phyloP scores from a whole-genome alignment of 1,139 yeast species.

The Kodamaea derodonti region DNA sequence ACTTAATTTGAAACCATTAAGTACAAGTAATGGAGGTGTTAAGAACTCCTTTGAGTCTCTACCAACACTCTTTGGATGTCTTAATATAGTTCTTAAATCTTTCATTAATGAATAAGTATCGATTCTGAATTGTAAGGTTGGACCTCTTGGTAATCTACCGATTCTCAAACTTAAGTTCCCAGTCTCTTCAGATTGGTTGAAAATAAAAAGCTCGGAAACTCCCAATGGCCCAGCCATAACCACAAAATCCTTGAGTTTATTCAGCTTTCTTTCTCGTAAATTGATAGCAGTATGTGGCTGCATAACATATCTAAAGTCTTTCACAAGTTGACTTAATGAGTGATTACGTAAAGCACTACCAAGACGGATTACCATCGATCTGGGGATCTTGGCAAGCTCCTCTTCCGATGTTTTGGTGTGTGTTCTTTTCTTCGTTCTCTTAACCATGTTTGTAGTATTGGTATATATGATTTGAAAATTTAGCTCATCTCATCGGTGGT shows the following conservation, averaged over 20 bases:
- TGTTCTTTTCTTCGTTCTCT: constrained; percentile 71
- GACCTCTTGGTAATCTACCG: constrained; percentile 91
- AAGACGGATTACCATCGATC: constrained; percentile 88
- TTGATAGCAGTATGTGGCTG: constrained; percentile 95
- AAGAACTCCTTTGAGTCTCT: constrained; percentile 60
- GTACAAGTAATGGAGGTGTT: constrained; percentile 84
- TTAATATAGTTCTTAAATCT: constrained; percentile 70
- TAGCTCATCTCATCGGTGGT: constrained; percentile 1
- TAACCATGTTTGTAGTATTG: constrained; percentile 28
- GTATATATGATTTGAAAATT: constrained; percentile 1
- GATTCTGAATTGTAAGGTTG: constrained; percentile 81
- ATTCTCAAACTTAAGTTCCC: constrained; percentile 83
- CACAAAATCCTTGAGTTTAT: constrained; percentile 82
- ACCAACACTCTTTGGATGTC: constrained; percentile 66
- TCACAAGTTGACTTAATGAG: constrained; percentile 76
- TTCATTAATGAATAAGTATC: constrained; percentile 74
- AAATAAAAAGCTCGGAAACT: constrained; percentile 81
- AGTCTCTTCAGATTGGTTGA: constrained; percentile 72
- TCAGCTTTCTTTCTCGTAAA: constrained; percentile 79
- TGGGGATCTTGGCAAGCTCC: constrained; percentile 71
- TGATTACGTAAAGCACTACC: constrained; percentile 80
- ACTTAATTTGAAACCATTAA: constrained; percentile 75
- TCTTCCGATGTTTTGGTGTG: constrained; percentile 68
- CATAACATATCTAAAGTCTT: constrained; percentile 86
- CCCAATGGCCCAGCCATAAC: constrained; percentile 98